phyloP scores from a whole-genome alignment of 108 stramenopile species.

The Fragilariopsis cylindrus region DNA sequence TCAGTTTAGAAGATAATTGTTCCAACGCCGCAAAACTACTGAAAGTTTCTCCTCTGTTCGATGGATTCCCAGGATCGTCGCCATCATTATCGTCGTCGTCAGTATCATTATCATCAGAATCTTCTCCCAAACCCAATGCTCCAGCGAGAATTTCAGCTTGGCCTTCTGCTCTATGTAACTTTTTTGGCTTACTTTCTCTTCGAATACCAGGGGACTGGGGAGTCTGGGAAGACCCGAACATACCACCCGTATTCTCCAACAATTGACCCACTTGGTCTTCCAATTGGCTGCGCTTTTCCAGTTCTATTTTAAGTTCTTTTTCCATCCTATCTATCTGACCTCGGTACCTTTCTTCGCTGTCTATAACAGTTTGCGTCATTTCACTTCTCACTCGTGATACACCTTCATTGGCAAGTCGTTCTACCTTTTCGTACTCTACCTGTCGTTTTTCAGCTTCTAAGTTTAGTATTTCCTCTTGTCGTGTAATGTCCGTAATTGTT shows the following conservation, averaged over 20 bases:
- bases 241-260: slow-evolving; percentile 50
- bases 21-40: slow-evolving; percentile 76
- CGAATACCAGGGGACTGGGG: neutral
- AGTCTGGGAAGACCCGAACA: slow-evolving; percentile 20
- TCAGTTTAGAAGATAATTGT: slow-evolving; percentile 68
- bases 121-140: slow-evolving; percentile 57
- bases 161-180: slow-evolving; percentile 51
- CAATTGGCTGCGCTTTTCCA: slow-evolving; percentile 54
- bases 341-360: slow-evolving; percentile 79
- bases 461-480: slow-evolving; percentile 42
- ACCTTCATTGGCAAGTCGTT: slow-evolving; percentile 68
- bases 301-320: slow-evolving; percentile 57
- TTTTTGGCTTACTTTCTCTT: slow-evolving; percentile 48
- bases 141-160: slow-evolving; percentile 77
- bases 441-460: slow-evolving; percentile 41
- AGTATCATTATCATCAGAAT: slow-evolving; percentile 57
- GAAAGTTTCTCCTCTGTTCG: slow-evolving; percentile 20
- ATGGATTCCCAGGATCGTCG: slow-evolving; percentile 12
- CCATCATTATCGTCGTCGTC: slow-evolving; percentile 24
- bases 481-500: slow-evolving; percentile 42
- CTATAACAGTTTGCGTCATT: slow-evolving; percentile 72
- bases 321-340: slow-evolving; percentile 60
- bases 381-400: slow-evolving; percentile 69
- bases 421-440: slow-evolving; percentile 56
- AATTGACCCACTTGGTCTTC: slow-evolving; percentile 67